Conservation (phyloP, 2,329 filamentous ascomycete species). For the Podosphaera fusca region DNA sequence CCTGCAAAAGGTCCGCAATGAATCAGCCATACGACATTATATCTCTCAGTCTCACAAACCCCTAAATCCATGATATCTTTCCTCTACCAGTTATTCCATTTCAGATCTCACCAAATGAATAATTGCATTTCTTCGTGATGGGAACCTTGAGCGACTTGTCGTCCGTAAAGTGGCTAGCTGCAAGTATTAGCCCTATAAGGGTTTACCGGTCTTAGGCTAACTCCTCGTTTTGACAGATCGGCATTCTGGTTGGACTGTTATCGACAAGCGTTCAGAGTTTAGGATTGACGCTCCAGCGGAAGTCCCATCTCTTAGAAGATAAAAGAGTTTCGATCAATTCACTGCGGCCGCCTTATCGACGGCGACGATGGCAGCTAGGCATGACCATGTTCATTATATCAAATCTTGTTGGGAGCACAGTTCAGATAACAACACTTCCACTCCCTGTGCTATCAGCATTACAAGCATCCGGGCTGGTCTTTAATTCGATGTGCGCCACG, state of each 20-base stretch:
- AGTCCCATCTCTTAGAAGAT: conserved; percentile 94
- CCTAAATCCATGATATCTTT: conserved; percentile 2
- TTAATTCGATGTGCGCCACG: conserved; percentile 95
- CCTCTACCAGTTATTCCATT: not conserved
- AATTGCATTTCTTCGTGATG: conserved; percentile 25
- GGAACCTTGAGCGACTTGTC: conserved; percentile 53
- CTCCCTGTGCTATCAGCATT: conserved; percentile 84
- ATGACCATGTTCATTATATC: conserved; percentile 95
- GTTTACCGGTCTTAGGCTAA: conserved; percentile 1
- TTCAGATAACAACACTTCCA: conserved; percentile 90
- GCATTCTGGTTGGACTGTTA: conserved; percentile 75
- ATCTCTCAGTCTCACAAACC: not conserved
- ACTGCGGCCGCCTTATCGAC: conserved; percentile 66
- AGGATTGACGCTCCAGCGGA: conserved; percentile 85
- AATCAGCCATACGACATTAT: not conserved
- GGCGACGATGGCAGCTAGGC: conserved; percentile 84
- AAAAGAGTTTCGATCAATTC: conserved; percentile 59
- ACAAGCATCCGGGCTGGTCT: conserved; percentile 87
- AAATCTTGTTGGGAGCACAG: conserved; percentile 82
- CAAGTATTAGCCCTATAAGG: conserved; percentile 20
- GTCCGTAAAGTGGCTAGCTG: conserved; percentile 54
- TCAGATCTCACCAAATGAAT: conserved; percentile 12
- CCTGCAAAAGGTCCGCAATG: not conserved
- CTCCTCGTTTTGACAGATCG: conserved; percentile 33
- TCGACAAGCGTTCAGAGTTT: conserved; percentile 90